Evolutionary conservation across 352 stramenopile genomes (phyloP), one percentile per base, ranked within the genome.

Genomic region (Pythium inflatum): DNA sequence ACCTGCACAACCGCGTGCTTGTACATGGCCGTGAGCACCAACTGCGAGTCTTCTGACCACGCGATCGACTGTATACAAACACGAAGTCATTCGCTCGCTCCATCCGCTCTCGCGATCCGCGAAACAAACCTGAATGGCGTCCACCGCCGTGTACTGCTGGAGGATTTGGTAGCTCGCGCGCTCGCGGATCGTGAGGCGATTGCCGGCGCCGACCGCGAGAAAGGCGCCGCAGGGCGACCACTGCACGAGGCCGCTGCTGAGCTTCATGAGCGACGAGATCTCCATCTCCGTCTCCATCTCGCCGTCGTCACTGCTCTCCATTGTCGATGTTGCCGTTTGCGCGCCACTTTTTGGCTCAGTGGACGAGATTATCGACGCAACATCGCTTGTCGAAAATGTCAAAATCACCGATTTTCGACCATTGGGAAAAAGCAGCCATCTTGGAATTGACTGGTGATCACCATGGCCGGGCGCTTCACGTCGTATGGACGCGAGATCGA

Each of bases 1-100:
- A 92, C 68, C 62, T 94, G 87, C 53, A 93, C 83, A 27, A 83
- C 51, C 6, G 74, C 81, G 45, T 82, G 84, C 62, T 94, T 94
- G 75, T 81, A 80, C 72, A 84, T 82, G 24, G 79, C 75, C 24
- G 80, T 88, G 22, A 81, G 65, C 27, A 95, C 81, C 20, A 93
- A 50, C 34, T 90, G 77, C 60, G 86, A 89, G 70, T 91, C 83
- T 5, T 81, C 67, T 7, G 84, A 90, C 86, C 84, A 92, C 2
- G 62, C 68, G 30, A 92, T 49, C 5, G 79, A 65, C 74, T 77
- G 24, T 18, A 53, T 27, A 41, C 9, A 13, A 48, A 48, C 5
- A 33, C 46, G 13, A 41, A 41, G 34, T 41, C 34, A 41, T 8
- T 41, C 34, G 8, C 34, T 14, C 34, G 34, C 34, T 41, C 8